Evolutionary conservation across 2,329 filamentous ascomycete genomes (phyloP), one percentile per base, ranked within the genome.

Genomic region (Fusarium oxysporum): DNA sequence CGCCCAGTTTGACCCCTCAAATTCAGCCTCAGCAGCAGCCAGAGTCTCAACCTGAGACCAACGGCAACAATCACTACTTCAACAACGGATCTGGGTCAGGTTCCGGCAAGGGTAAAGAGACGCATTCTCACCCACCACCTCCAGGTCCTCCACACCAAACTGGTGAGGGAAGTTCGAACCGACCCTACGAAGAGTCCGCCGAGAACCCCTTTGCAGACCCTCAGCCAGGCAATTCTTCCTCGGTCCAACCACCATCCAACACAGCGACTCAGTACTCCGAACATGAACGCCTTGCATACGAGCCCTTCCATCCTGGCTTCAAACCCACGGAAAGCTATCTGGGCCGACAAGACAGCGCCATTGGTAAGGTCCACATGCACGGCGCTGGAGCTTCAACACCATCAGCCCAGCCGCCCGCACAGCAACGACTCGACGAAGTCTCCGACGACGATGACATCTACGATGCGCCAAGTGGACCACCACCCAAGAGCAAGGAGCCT

Each of bases 301-400:
- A 85, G 65, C 81, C 83, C 10, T 85, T 81, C 69, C 80, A 84
- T 53, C 82, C 83, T 4, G 82, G 83, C 10, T 81, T 82, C 64
- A 70, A 67, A 28, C 53, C 70, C 11, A 71, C 74, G 21, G 68
- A 76, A 44, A 78, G 76, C 54, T 78, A 78, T 50, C 32, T 71
- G 5, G 79, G 78, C 47, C 78, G 83, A 40, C 83, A 85, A 71
- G 83, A 85, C 21, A 84, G 83, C 62, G 82, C 82, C 25, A 60
- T 82, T 45, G 82, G 80, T 43, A 84, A 84, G 75, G 76, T 83
- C 65, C 72, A 81, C 13, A 85, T 84, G 84, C 82, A 84, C 53
- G 84, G 83, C 12, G 83, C 80, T 41, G 79, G 75, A 62, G 62
- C 65, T 40, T 70, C 70, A 21, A 73, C 58, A 32, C 59, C 71